Base-by-base conservation (phyloP, 495 filamentous ascomycete genomes). In the Beverwykella pulmonaria region DNA sequence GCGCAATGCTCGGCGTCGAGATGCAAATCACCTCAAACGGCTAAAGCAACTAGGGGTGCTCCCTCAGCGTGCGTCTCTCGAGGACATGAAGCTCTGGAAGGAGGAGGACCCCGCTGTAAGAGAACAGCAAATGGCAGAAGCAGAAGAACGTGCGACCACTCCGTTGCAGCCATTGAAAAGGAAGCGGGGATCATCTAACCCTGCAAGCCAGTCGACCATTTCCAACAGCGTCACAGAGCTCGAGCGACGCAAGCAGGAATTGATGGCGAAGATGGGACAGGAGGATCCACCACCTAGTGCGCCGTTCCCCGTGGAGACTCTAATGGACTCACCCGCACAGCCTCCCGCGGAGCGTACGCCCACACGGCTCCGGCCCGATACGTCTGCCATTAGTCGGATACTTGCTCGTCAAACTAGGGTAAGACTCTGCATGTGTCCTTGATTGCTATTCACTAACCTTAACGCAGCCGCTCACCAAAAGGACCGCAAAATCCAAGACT, bases 351-450 rank as follows among this genome's bases (percentile, higher is more conserved):
- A 44, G 9, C 39, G 8, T 10, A 14, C 39, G 8, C 34, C 64
- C 14, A 67, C 55, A 27, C 36, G 56, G 4, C 39, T 59, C 7
- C 36, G 41, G 25, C 56, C 56, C 7, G 41, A 59, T 23, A 32
- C 27, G 12, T 23, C 17, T 15, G 56, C 56, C 4, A 59, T 59
- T 22, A n/a, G 56, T n/a, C 36, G 56, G 3, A 59, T 59, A n/a
- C 20, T 59, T 59, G 39, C 39, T 27, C 56, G 27, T 23, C 56
- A 59, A 36, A 48, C 56, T 9, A 25, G 10, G 56, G 56, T 47
- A 48, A 59, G 36, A 9, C 25, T 27, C 34, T 59, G 1, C 17
- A 46, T 47, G 5, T 46, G n/a, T 12, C 32, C 12, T 19, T 20
- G 7, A 58, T 20, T 14, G 15, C 20, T 20, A 17, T 20, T 61